phyloP scores from a whole-genome alignment of 768 basidiomycete species.

The Russula earlei region DNA sequence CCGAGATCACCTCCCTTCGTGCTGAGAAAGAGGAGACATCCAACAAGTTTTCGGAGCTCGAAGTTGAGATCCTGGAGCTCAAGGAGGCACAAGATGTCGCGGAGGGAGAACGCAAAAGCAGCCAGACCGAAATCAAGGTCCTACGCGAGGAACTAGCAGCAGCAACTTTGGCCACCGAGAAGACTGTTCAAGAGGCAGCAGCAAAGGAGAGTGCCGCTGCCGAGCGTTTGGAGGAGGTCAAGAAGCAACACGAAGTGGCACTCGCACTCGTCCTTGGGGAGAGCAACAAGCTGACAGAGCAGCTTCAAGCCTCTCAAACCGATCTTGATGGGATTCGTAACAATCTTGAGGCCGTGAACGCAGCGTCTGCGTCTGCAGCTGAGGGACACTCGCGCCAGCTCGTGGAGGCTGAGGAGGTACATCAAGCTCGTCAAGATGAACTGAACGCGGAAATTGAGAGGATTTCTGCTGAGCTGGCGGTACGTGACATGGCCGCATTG shows the following conservation, averaged over 20 bases:
- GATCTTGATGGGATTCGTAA: conserved; percentile 37
- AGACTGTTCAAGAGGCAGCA: conserved; percentile 38
- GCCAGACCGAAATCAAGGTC: conserved; percentile 36
- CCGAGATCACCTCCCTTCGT: conserved; percentile 45
- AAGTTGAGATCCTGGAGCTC: conserved; percentile 70
- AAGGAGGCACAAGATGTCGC: conserved; percentile 58
- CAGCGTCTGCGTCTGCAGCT: conserved; percentile 35
- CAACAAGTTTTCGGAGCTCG: conserved; percentile 66
- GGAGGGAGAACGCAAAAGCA: conserved; percentile 47
- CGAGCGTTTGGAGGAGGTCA: conserved; percentile 32
- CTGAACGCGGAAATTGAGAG: conserved; percentile 46
- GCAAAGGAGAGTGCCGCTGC: conserved; percentile 40
- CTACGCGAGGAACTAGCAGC: conserved; percentile 47
- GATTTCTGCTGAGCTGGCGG: conserved; percentile 57
- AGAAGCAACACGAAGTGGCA: conserved; percentile 37
- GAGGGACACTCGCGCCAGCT: conserved; percentile 41
- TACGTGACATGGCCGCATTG: conserved; percentile 25
- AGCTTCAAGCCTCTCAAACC: conserved; percentile 25
- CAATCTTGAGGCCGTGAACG: conserved; percentile 36
- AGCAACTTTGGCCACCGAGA: conserved; percentile 38
- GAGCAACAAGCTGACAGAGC: conserved; percentile 15
- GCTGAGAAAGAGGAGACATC: conserved; percentile 62
- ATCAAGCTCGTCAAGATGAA: conserved; percentile 41
- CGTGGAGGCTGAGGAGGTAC: conserved; percentile 42
- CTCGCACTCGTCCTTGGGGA: conserved; percentile 37